Percentiles rank a stretch among this genome's conserved stretches.
Conservation (phyloP, 164 flowering plant species). For the Dillenia turbinata region DNA sequence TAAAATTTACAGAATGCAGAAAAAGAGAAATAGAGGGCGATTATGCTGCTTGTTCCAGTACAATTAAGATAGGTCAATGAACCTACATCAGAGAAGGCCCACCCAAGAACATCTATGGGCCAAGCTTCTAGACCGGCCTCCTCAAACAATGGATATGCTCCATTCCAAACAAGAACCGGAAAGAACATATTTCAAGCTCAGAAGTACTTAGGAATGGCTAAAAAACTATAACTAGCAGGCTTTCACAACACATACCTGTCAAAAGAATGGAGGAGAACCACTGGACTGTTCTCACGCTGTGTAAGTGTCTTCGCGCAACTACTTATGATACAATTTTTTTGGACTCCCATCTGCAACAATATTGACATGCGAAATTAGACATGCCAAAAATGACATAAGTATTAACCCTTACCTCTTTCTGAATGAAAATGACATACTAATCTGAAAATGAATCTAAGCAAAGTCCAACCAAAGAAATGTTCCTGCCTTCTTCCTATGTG, state of each 20-base stretch:
- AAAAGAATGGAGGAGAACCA: constrained; percentile 92
- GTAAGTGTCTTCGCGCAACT: constrained; percentile 72
- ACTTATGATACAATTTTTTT: constrained; percentile 58
- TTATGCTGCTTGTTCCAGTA: background rate
- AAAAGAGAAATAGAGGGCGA: too few species aligned
- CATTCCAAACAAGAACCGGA: constrained; percentile 93
- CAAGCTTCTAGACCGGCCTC: constrained; percentile 85
- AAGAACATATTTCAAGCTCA: too few species aligned
- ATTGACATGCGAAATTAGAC: too few species aligned
- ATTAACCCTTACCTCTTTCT: too few species aligned
- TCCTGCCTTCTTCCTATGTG: too few species aligned
- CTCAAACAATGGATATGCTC: constrained; percentile 92
- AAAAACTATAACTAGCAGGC: too few species aligned
- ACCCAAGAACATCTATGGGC: constrained; percentile 93
- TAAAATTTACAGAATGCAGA: too few species aligned
- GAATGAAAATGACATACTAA: too few species aligned
- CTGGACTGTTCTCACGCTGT: constrained; percentile 38
- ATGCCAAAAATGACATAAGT: too few species aligned
- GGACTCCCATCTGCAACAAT: constrained; percentile 40
- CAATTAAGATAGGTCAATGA: constrained; percentile 3
- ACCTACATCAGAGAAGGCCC: constrained; percentile 98
- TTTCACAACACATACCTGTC: constrained; percentile 53
- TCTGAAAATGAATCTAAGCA: too few species aligned
- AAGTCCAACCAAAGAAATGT: too few species aligned
- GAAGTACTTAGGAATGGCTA: too few species aligned